Conservation (phyloP, 371 early-diverging fungal species). For the Agmasoma carcini region DNA sequence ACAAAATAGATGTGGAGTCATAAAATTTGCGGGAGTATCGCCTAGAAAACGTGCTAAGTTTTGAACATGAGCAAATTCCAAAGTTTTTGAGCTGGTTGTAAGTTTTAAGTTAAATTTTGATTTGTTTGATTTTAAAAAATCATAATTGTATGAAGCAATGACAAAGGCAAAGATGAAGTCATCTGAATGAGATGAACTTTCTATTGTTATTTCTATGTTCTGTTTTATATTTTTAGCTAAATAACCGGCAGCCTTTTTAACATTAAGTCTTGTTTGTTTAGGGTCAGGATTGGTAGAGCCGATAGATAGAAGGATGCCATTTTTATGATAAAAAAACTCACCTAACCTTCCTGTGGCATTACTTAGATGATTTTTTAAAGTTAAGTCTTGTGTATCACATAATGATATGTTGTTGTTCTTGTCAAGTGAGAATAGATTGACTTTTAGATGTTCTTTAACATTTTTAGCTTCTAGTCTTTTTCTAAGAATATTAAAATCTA, state of each 20-base stretch:
- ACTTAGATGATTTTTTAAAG: neutral
- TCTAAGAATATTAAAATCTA: neutral
- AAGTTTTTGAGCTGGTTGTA: conserved; percentile 1
- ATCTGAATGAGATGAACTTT: no score
- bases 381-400: no score
- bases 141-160: conserved; percentile 23
- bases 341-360: conserved; percentile 3
- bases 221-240: neutral
- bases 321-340: conserved; percentile 1
- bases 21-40: conserved; percentile 73
- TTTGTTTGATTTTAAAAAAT: conserved; percentile 5
- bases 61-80: conserved; percentile 55
- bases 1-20: conserved; percentile 74
- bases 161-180: conserved; percentile 14
- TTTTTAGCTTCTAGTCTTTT: conserved; percentile 47
- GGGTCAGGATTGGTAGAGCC: neutral
- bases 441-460: conserved; percentile 68
- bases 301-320: neutral
- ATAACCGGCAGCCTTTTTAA: neutral
- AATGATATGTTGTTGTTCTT: conserved; percentile 79
- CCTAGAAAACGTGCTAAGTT: conserved; percentile 71
- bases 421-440: conserved; percentile 75
- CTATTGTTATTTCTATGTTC: no score
- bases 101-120: neutral
- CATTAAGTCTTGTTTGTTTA: neutral